Base-by-base conservation (phyloP, 1,284 basidiomycete species). In the Pterulicium gracile region DNA sequence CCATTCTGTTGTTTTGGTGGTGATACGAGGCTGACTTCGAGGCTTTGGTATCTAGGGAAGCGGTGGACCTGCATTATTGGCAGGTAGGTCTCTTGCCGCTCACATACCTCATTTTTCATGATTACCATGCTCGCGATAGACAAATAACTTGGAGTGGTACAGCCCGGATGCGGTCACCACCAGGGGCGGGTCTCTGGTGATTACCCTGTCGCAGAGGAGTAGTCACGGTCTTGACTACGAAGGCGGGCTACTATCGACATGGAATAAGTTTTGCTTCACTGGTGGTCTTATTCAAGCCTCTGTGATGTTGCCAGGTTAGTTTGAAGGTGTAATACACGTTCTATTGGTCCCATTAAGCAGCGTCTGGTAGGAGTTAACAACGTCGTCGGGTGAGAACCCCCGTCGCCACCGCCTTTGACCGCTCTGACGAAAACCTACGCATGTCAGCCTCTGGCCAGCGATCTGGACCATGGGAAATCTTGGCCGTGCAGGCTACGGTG, bases 261-360 rank as follows among this genome's bases (percentile, higher is more conserved):
- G 89, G 89, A 92, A 92, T 62, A 91, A 96, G 62, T 88, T 97
- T 57, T 97, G 94, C 64, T 97, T 97, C 66, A 92, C 87, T 1
- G 89, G 90, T 24, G 88, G 88, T 18, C 66, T 88, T 49, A 64
- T 91, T 42, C 75, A 83, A 55, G 73, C 75, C 3, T 72, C 74
- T 3, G 79, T 93, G n/a, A 76, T 74, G n/a, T 67, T 97, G 4
- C 94, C 95, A 0, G 95, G 94, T 1, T 64, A n/a, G n/a, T n/a
- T n/a, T n/a, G n/a, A n/a, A n/a, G n/a, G n/a, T n/a, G n/a, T n/a
- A n/a, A n/a, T n/a, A 70, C 63, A 65, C n/a, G n/a, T n/a, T n/a
- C n/a, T n/a, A n/a, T n/a, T n/a, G n/a, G n/a, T n/a, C n/a, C n/a
- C n/a, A n/a, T n/a, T n/a, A n/a, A n/a, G n/a, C 27, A 32, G 7